Percentiles rank a stretch among this genome's conserved stretches.
Conservation (phyloP, 2,329 filamentous ascomycete species). For the Colletotrichum sp. region DNA sequence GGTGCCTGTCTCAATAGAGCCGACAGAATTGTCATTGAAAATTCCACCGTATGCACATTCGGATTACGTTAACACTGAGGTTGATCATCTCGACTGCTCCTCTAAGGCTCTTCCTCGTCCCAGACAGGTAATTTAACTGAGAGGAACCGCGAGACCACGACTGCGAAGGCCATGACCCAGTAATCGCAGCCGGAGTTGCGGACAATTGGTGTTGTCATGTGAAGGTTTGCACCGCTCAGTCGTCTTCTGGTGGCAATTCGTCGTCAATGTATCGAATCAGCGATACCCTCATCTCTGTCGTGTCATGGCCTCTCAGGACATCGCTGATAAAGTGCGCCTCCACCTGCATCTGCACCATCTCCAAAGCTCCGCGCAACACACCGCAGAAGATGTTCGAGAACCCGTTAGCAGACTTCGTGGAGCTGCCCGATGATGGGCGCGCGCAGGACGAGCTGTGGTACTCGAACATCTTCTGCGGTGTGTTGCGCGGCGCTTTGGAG, state of each 20-base stretch:
- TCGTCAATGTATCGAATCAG: conserved; percentile 95
- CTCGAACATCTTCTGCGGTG: too few species aligned
- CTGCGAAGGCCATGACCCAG: neutral
- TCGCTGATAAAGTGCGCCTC: conserved; percentile 97
- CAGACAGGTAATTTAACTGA: neutral
- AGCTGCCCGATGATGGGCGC: conserved; percentile 92
- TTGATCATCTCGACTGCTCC: neutral
- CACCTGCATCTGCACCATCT: conserved; percentile 99
- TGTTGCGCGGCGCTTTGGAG: too few species aligned
- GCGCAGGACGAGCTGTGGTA: conserved; percentile 98
- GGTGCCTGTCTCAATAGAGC: neutral
- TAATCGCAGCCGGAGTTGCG: neutral
- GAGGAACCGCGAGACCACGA: neutral
- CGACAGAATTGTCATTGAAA: neutral
- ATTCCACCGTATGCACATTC: neutral
- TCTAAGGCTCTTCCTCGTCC: neutral
- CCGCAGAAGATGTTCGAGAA: conserved; percentile 96
- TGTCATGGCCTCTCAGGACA: conserved; percentile 89
- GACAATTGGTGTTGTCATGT: neutral
- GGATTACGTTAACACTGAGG: neutral
- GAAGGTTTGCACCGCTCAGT: conserved; percentile 56
- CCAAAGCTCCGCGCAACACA: conserved; percentile 85
- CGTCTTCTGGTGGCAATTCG: conserved; percentile 95
- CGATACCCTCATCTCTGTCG: conserved; percentile 94
- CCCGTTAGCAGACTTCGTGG: conserved; percentile 94